Percentiles rank a stretch among this genome's conserved stretches.
Evolutionary conservation across 352 stramenopile genomes (phyloP).

Genomic region (Phytophthora pini): DNA sequence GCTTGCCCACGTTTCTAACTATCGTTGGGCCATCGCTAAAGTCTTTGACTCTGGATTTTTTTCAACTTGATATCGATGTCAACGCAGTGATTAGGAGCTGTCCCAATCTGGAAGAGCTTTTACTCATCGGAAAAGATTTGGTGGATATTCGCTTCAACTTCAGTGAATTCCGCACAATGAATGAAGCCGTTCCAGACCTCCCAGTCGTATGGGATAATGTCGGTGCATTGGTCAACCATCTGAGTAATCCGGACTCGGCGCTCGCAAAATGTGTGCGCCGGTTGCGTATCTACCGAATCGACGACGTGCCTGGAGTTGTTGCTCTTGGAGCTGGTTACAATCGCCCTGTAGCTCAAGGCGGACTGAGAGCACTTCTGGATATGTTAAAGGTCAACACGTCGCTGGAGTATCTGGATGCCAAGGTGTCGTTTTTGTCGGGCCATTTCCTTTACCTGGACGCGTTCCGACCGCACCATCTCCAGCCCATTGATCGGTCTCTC

Average conservation of each 20-base stretch:
- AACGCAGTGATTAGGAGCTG: neutral
- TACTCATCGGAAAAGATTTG: too few relatives aligned
- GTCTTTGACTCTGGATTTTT: slow-evolving; percentile 5
- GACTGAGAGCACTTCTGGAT: neutral
- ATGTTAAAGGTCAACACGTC: slow-evolving; percentile 8
- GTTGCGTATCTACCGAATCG: slow-evolving; percentile 1
- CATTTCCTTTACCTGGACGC: neutral
- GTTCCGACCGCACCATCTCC: slow-evolving; percentile 2
- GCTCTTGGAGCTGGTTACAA: neutral
- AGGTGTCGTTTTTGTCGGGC: neutral
- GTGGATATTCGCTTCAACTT: slow-evolving; percentile 6
- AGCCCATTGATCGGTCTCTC: neutral
- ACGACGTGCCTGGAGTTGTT: neutral
- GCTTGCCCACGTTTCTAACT: slow-evolving; percentile 10
- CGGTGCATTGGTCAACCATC: neutral
- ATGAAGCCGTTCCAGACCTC: neutral
- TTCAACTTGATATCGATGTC: neutral
- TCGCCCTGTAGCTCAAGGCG: neutral
- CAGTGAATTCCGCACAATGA: neutral
- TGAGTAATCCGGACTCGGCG: neutral
- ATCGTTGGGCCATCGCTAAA: slow-evolving; percentile 13
- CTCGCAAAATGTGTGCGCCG: slow-evolving; percentile 3
- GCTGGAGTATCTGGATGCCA: slow-evolving; percentile 8
- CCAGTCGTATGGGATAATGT: neutral
- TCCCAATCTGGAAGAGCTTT: neutral